Evolutionary conservation across 352 stramenopile genomes (phyloP).

Genomic region (Phytopythium kandeliae): DNA sequence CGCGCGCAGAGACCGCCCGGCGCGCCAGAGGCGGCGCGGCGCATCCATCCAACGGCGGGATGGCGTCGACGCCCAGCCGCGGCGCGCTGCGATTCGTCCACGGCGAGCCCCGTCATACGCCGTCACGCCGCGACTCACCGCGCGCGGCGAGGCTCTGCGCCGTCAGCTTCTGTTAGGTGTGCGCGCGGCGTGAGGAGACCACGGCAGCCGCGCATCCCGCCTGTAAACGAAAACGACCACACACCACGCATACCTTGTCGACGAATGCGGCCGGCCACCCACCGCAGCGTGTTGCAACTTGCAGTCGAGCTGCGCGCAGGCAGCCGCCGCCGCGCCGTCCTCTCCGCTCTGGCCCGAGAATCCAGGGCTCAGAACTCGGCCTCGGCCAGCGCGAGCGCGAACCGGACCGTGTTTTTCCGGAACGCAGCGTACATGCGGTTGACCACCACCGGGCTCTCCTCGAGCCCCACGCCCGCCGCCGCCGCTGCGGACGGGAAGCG

Average conservation of each 20-base stretch:
- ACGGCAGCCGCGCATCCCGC: slow-evolving; percentile 1
- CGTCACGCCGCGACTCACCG: not conserved
- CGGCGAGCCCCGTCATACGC: too few relatives aligned
- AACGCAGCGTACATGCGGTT: slow-evolving; percentile 81
- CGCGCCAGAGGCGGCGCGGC: too few relatives aligned
- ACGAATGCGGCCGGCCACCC: slow-evolving; percentile 5
- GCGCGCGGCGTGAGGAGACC: not conserved
- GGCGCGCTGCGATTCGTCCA: slow-evolving; percentile 5
- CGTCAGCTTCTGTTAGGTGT: slow-evolving; percentile 1
- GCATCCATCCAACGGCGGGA: slow-evolving; percentile 10
- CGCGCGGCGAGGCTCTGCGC: too few relatives aligned
- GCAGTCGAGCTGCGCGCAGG: too few relatives aligned
- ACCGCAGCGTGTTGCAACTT: not conserved
- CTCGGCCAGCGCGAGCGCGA: slow-evolving; percentile 60
- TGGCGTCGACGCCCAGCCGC: slow-evolving; percentile 1
- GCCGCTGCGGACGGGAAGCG: not conserved
- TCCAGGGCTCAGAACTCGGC: slow-evolving; percentile 74
- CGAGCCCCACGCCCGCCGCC: slow-evolving; percentile 18
- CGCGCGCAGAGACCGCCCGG: too few relatives aligned
- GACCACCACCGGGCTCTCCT: slow-evolving; percentile 62
- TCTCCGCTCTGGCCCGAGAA: too few relatives aligned
- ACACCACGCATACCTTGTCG: slow-evolving; percentile 1
- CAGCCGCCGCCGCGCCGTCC: too few relatives aligned
- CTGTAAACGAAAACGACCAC: slow-evolving; percentile 6
- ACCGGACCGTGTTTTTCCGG: slow-evolving; percentile 69